Evolutionary conservation across 768 basidiomycete species (phyloP), one percentile per base, ranked within the genome.

Genomic region (Leccinum sublutescens): DNA sequence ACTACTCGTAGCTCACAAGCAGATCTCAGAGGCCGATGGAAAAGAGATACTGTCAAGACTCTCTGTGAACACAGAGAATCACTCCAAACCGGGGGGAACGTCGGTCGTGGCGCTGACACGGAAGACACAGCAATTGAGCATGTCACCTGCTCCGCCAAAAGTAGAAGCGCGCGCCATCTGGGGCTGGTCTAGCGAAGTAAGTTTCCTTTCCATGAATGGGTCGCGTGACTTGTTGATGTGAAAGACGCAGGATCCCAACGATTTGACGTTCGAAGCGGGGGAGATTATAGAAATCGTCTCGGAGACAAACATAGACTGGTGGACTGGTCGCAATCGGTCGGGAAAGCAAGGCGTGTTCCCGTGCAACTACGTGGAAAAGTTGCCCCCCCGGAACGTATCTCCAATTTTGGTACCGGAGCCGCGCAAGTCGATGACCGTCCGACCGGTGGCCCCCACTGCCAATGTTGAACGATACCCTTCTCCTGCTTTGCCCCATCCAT

Each of bases 301-400:
- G 60, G 91, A 95, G 70, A 89, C 85, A n/a, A 93, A 94, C 61
- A 77, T 80, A 1, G 93, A 95, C 69, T 95, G 93, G 93, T 96
- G 92, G 92, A 88, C 81, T 34, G 93, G 93, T n/a, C 78, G 78
- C 60, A 67, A 81, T 63, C 64, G 64, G 45, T 79, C 86, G 29
- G 86, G 86, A 23, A 80, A 76, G 55, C 80, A 86, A 50, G 93
- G 89, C 2, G 74, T 94, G 48, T 91, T 95, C 79, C 93, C 93
- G 0, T 81, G 87, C 21, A 82, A 81, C 64, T 88, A 91, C 56
- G 88, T 91, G 47, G 85, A 91, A 72, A 88, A 79, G 68, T 57
- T 88, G 48, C 68, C 60, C 11, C 54, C 62, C 8, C 63, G 55
- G 52, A 58, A 52, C 51, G 0, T 58, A 50, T 64, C 71, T 5